phyloP scores from a whole-genome alignment of 2,329 filamentous ascomycete species.

The Arthrobotrys musiformis region DNA sequence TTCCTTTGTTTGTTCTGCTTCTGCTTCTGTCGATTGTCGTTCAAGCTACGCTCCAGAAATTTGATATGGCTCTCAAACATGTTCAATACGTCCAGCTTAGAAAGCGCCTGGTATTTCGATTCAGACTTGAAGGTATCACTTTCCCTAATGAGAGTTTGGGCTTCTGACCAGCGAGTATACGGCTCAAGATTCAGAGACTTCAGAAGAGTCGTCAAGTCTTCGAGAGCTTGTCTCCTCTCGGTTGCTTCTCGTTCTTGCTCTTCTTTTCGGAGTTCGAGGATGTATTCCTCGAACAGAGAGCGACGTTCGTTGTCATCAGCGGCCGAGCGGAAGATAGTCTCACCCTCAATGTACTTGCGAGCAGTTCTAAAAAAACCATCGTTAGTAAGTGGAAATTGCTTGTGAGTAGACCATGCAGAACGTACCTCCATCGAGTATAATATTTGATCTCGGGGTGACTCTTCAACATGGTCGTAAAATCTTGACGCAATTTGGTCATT shows the following conservation, averaged over 20 bases:
- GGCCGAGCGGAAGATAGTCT: slow-evolving; percentile 93
- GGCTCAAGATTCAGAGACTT: slow-evolving; percentile 85
- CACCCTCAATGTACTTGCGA: slow-evolving; percentile 89
- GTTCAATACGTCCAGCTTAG: slow-evolving; percentile 87
- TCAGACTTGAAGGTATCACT: slow-evolving; percentile 81
- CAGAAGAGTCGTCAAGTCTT: slow-evolving; percentile 81
- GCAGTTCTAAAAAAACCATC: slow-evolving; percentile 69
- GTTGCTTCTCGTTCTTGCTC: slow-evolving; percentile 79
- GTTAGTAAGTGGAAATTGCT: background rate
- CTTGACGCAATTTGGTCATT: slow-evolving; percentile 86
- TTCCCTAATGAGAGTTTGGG: slow-evolving; percentile 81
- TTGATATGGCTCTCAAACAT: slow-evolving; percentile 97
- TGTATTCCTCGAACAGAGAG: slow-evolving; percentile 93
- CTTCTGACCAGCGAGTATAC: slow-evolving; percentile 94
- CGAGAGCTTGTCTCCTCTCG: slow-evolving; percentile 81
- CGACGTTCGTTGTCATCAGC: slow-evolving; percentile 87
- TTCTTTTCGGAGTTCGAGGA: slow-evolving; percentile 81
- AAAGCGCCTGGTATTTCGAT: slow-evolving; percentile 85
- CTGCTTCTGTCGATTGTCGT: slow-evolving; percentile 87
- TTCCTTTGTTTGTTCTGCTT: slow-evolving; percentile 82
- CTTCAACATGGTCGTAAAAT: slow-evolving; percentile 95
- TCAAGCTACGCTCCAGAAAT: slow-evolving; percentile 86
- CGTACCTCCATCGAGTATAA: slow-evolving; percentile 88
- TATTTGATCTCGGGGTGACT: slow-evolving; percentile 97
- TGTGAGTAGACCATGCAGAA: background rate